A percentile compares a stretch with the other conserved stretches of the same genome.
Conservation (phyloP, 108 stramenopile genomes). For the Cyclostephanos tholiformis region DNA sequence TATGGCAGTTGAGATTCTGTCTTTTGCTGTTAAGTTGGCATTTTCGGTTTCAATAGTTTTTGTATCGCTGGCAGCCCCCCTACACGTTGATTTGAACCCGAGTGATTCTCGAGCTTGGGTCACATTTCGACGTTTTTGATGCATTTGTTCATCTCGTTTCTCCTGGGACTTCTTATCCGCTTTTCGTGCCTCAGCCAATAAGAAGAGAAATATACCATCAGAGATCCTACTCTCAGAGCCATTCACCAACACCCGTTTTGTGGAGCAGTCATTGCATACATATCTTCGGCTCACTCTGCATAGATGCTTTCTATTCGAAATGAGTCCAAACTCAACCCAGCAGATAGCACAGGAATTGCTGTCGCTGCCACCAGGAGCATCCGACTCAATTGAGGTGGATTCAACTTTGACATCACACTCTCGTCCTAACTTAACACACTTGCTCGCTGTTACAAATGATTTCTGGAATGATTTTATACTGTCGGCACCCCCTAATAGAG, state of each 20-base stretch:
- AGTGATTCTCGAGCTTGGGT: constrained; percentile 22
- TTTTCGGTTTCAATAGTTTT: constrained; percentile 23
- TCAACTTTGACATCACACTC: constrained; percentile 28
- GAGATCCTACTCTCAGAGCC: constrained; percentile 68
- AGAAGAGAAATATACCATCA: constrained; percentile 79
- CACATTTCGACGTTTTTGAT: constrained; percentile 14
- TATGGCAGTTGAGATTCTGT: constrained; percentile 26
- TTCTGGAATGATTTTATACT: constrained; percentile 35
- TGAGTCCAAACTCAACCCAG: constrained; percentile 77
- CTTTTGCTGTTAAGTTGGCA: constrained; percentile 49
- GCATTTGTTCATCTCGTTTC: constrained; percentile 10
- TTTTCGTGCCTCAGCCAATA: constrained; percentile 39
- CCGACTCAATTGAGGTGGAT: constrained; percentile 51
- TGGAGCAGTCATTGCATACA: constrained; percentile 85
- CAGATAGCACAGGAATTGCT: constrained; percentile 80
- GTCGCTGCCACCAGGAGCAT: constrained; percentile 72
- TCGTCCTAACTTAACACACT: constrained; percentile 2
- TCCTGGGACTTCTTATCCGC: neutral
- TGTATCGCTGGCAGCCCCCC: constrained; percentile 8
- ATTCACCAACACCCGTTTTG: constrained; percentile 59
- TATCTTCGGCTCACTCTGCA: constrained; percentile 69
- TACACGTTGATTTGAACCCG: constrained; percentile 20
- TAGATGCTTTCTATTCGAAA: constrained; percentile 75
- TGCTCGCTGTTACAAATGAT: constrained; percentile 36
- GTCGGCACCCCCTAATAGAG: constrained; percentile 61